Base-by-base conservation (phyloP, 345 rosid species). In the Leavenworthia alabamica region DNA sequence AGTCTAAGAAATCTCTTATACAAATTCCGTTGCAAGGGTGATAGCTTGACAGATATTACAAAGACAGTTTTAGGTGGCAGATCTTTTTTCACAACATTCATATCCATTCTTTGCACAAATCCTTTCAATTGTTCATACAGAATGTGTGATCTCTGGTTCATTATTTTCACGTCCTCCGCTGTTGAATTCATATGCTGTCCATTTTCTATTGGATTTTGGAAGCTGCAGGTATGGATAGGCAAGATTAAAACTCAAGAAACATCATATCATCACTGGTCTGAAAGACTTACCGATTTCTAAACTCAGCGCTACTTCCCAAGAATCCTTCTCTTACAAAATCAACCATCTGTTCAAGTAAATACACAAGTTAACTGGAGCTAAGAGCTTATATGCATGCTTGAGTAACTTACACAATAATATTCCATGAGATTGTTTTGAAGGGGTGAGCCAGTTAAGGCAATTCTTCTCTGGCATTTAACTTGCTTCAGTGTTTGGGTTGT, bases 261-360 rank as follows among this genome's bases (percentile, higher is more conserved):
- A 45, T 46, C 4, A 65, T 20, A 35, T 73, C 52, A 59, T 28
- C 37, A 47, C 29, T 44, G 50, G 61, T 15, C 54, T 56, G 17
- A 61, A 76, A 74, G 74, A 39, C 87, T 79, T 78, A 70, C 99
- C 99, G 92, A 71, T 94, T 94, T 76, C 97, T 78, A 77, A 90
- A 90, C 79, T 94, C 99, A 22, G 84, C 96, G 74, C 99, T 94
- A 83, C 97, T 90, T 39, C 99, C 99, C 59, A 94, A 87, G 75
- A 94, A 94, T 76, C 99, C 99, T 84, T 94, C 99, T 83, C 99
- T 80, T 15, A 94, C 99, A 76, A 94, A 94, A 78, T 94, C 99
- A 77, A 94, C 99, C 99, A 94, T 94, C 99, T 94, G 86, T 76
- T 43, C 50, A 69, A 80, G 28, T 73, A 31, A 51, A 67, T 72